Conservation (phyloP, 2,329 filamentous ascomycete genomes). For the Zymoseptoria brevis region DNA sequence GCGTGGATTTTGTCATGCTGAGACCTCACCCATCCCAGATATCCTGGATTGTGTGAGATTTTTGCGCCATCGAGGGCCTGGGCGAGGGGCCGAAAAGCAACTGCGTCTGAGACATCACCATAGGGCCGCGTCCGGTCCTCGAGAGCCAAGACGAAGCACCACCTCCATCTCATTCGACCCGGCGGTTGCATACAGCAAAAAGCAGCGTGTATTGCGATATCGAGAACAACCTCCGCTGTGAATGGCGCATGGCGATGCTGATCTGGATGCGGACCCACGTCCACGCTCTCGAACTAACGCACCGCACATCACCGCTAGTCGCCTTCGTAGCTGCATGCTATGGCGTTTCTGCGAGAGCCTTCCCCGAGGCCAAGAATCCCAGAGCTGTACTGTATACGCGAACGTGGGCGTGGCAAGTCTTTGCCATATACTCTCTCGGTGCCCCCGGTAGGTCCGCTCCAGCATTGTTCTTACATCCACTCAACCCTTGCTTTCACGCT, state of each 20-base stretch:
- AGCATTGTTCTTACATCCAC: background rate
- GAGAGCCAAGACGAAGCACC: background rate
- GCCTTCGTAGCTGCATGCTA: background rate
- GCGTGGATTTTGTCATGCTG: background rate
- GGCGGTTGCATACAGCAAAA: background rate
- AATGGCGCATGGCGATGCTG: background rate
- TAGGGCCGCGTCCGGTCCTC: background rate
- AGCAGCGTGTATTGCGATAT: background rate
- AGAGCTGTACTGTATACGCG: background rate
- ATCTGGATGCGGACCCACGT: background rate
- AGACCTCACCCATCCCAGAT: background rate
- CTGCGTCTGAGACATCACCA: background rate
- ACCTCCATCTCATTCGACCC: background rate
- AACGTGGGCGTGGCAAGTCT: background rate
- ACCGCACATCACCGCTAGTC: background rate
- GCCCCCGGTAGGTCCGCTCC: background rate
- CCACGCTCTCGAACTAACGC: background rate
- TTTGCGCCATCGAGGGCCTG: background rate
- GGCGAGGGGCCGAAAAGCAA: background rate
- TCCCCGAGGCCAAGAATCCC: background rate
- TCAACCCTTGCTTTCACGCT: background rate
- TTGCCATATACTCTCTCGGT: background rate
- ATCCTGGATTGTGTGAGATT: background rate
- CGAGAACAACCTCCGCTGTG: background rate
- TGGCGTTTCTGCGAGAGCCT: background rate